Evolutionary conservation across 1,284 basidiomycete species (phyloP), one percentile per base, ranked within the genome.

Genomic region (Sporisorium reilianum): DNA sequence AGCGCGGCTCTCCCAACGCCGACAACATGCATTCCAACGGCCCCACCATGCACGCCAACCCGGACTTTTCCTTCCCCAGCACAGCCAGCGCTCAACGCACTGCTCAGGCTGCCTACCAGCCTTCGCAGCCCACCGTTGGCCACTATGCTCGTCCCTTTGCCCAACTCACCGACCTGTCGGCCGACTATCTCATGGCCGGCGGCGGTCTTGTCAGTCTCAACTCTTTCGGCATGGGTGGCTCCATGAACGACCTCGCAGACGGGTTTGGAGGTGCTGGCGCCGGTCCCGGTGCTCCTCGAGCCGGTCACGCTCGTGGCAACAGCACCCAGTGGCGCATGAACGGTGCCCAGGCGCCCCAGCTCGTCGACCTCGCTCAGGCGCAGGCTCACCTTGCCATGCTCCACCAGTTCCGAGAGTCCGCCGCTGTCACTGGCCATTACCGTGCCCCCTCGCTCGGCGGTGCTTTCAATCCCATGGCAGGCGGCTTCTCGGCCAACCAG

Each of bases 361-460:
- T 72, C 8, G 75, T 83, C 16, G 80, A 85, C 59, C 83, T 87
- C n/a, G 82, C 84, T 42, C 84, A 85, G 69, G 86, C 86, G 2
- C 94, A 96, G 85, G 94, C 95, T 11, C 97, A 99, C 85, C 88
- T 99, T 6, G 93, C 95, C 80, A 96, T 95, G 79, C 88, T 99
- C 51, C 94, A 97, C 82, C 95, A 97, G 83, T 99, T 98, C 89
- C 92, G 97, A 76, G 69, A 74, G 40, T 80, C 81, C 16, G 70
- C 79, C n/a, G 75, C 77, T 26, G 95, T 94, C 57, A 93, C 93
- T 16, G 94, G 97, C 73, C 96, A 98, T 85, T 91, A 93, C 82
- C 96, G 97, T 88, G 95, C 96, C 89, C 90, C 94, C 14, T 99
- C 97, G 0, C 97, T 98, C 87, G 94, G 93, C 94, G 90, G 93